Evolutionary conservation across 1,284 basidiomycete species (phyloP).

Genomic region (Microbotryum scabiosae): DNA sequence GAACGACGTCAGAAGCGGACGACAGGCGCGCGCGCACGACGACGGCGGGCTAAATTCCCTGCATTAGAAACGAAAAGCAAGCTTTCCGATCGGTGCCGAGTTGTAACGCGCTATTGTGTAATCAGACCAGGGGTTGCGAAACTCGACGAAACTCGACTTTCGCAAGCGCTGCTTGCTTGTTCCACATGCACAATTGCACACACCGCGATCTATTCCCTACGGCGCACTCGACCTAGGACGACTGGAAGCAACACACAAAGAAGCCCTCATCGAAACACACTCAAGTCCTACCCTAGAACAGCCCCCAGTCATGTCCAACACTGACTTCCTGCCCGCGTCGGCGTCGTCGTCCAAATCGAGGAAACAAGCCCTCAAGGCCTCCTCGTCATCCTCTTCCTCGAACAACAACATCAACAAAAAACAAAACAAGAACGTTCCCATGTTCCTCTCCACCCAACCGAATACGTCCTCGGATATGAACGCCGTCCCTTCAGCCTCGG

Average conservation of each 20-base stretch:
- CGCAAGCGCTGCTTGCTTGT: too few relatives aligned
- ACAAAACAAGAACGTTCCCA: constrained; percentile 9
- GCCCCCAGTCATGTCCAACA: constrained; percentile 9
- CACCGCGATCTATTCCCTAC: too few relatives aligned
- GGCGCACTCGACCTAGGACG: background rate
- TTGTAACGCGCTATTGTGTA: too few relatives aligned
- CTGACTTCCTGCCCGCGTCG: constrained; percentile 26
- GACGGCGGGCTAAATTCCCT: background rate
- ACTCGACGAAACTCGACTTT: too few relatives aligned
- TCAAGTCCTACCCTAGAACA: background rate
- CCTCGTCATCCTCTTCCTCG: background rate
- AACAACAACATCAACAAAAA: constrained; percentile 13
- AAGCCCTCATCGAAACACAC: background rate
- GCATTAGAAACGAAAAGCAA: too few relatives aligned
- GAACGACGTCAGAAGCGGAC: too few relatives aligned
- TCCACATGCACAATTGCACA: too few relatives aligned
- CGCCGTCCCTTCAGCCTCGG: background rate
- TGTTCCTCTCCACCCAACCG: constrained; percentile 26
- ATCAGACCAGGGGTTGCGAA: too few relatives aligned
- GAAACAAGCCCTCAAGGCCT: constrained; percentile 17
- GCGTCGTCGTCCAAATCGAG: constrained; percentile 22
- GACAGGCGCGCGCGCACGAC: background rate
- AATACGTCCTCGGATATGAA: background rate
- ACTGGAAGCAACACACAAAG: background rate
- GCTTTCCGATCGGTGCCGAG: too few relatives aligned